Percentiles rank a stretch among this genome's conserved stretches.
phyloP scores from a whole-genome alignment of 352 stramenopile species.

The Blastocystis sp. region DNA sequence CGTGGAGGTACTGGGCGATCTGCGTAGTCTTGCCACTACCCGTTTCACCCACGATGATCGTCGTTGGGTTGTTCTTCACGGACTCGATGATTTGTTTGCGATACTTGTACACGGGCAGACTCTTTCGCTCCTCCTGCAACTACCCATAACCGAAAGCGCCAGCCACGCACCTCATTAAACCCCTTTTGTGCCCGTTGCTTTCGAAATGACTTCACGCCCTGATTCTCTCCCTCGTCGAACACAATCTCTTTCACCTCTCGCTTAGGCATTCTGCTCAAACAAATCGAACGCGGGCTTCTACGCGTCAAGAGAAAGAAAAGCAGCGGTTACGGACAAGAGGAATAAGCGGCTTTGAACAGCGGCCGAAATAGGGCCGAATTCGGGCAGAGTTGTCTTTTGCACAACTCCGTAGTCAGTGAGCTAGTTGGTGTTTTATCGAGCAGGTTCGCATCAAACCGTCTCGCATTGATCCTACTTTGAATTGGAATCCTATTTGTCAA shows the following conservation, averaged over 20 bases:
- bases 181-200: not conserved
- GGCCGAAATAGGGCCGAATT: too few species aligned
- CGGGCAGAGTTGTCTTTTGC: too few species aligned
- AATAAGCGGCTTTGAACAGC: too few species aligned
- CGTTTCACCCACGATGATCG: conserved; percentile 86
- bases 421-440: too few species aligned
- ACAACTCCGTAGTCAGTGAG: too few species aligned
- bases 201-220: not conserved
- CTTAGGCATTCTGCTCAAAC: not conserved
- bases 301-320: too few species aligned
- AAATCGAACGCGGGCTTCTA: too few species aligned
- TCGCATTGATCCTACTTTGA: too few species aligned
- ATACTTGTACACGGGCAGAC: conserved; percentile 15
- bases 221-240: not conserved
- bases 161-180: not conserved
- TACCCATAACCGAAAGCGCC: not conserved
- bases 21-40: conserved; percentile 89
- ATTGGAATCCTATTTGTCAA: not conserved
- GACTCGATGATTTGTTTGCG: conserved; percentile 31
- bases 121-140: not conserved
- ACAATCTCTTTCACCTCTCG: conserved; percentile 25
- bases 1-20: conserved; percentile 86
- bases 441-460: too few species aligned
- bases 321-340: too few species aligned
- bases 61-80: conserved; percentile 28